Percentiles rank a stretch among this genome's conserved stretches.
phyloP scores from a whole-genome alignment of 2,329 filamentous ascomycete species.

The Aspergillus aculeatinus region DNA sequence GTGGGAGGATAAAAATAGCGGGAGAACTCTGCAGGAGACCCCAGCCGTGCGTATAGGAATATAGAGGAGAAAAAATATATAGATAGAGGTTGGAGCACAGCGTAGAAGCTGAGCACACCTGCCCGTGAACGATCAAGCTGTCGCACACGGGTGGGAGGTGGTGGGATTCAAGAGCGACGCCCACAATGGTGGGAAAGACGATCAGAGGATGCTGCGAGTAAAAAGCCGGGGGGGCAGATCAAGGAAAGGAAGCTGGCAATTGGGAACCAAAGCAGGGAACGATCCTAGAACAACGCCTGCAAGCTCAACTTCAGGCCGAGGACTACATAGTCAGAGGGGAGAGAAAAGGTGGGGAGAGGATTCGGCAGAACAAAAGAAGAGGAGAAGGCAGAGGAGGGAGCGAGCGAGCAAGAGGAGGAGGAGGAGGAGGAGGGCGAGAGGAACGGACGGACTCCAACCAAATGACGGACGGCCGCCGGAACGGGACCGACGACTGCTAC shows the following conservation, averaged over 20 bases:
- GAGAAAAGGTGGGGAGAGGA: conserved; percentile 31
- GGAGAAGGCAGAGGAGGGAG: conserved; percentile 26
- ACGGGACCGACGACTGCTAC: conserved; percentile 1
- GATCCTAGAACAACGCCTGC: conserved; percentile 27
- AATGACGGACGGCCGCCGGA: conserved; percentile 12
- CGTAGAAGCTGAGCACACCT: conserved; percentile 16
- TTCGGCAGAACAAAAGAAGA: conserved; percentile 33
- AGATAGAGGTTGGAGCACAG: not conserved
- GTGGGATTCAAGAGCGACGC: conserved; percentile 21
- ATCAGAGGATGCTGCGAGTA: conserved; percentile 13
- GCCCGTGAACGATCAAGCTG: conserved; percentile 21
- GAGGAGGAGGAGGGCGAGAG: conserved; percentile 22
- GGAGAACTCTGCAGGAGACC: not conserved
- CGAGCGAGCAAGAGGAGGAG: conserved; percentile 27
- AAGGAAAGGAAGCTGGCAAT: conserved; percentile 25
- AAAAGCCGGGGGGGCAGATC: conserved; percentile 9
- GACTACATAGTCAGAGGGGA: conserved; percentile 43
- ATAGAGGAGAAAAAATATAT: conserved; percentile 2
- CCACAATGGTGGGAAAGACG: conserved; percentile 16
- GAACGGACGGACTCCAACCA: conserved; percentile 12
- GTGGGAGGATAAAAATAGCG: conserved; percentile 7
- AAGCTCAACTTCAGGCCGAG: conserved; percentile 34
- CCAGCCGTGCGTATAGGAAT: conserved; percentile 6
- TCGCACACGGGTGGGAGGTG: conserved; percentile 25
- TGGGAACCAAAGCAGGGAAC: conserved; percentile 18